phyloP scores from a whole-genome alignment of 257 asterid species.

The Perilla frutescens region DNA sequence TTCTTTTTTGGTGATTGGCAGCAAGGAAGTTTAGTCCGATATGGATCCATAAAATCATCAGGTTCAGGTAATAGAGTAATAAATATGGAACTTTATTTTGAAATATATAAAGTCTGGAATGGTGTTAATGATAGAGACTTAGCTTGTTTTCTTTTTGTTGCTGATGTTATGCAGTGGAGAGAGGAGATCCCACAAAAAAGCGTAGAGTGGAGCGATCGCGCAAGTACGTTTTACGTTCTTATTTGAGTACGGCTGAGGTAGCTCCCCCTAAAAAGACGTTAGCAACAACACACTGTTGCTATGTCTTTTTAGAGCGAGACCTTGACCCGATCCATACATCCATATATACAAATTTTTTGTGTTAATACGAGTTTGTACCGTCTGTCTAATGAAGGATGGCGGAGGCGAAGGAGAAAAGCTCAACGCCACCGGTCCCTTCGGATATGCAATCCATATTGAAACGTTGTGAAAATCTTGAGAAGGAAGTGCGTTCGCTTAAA shows the following conservation, averaged over 20 bases:
- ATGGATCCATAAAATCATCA: constrained; percentile 70
- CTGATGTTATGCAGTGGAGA: constrained; percentile 65
- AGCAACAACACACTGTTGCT: too few relatives aligned
- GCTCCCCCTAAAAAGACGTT: too few relatives aligned
- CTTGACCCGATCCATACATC: too few relatives aligned
- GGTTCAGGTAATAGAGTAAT: constrained; percentile 61
- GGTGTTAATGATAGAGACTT: not conserved
- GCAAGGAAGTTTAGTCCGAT: constrained; percentile 67
- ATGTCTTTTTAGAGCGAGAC: too few relatives aligned
- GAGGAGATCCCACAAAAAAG: constrained; percentile 88
- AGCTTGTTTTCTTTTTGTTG: not conserved
- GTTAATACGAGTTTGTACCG: not conserved
- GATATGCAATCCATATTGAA: constrained; percentile 73
- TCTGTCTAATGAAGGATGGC: constrained; percentile 66
- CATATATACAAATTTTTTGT: not conserved
- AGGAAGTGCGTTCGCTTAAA: constrained; percentile 88
- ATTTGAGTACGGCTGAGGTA: too few relatives aligned
- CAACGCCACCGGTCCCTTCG: constrained; percentile 71
- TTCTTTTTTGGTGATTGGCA: constrained; percentile 33
- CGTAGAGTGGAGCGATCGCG: constrained; percentile 88
- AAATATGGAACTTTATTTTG: not conserved
- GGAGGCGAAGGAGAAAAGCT: constrained; percentile 87
- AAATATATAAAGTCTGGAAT: too few relatives aligned
- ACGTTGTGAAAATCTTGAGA: constrained; percentile 88
- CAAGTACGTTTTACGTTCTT: constrained; percentile 58